Conservation (phyloP, 2,329 filamentous ascomycete species). For the Diaporthe sp. region DNA sequence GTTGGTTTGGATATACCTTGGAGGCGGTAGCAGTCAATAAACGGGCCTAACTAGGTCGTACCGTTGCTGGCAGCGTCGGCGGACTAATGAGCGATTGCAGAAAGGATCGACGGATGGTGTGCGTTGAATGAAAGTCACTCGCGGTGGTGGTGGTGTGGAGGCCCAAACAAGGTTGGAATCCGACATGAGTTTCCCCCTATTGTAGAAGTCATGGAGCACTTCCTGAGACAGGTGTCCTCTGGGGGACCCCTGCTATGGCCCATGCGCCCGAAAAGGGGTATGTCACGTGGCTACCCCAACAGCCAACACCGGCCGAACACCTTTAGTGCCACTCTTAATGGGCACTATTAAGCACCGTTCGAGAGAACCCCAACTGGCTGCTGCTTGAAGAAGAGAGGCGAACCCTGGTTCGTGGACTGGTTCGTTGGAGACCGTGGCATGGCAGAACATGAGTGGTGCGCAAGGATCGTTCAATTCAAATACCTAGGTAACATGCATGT, state of each 20-base stretch:
- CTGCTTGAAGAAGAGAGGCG: neutral
- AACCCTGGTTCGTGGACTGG: neutral
- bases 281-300: constrained; percentile 38
- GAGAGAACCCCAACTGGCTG: neutral
- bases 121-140: constrained; percentile 5
- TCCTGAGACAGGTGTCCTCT: constrained; percentile 35
- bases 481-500: neutral
- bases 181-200: constrained; percentile 15
- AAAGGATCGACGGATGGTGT: constrained; percentile 29
- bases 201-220: constrained; percentile 16
- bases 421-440: neutral
- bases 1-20: neutral
- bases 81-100: constrained; percentile 30
- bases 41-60: neutral
- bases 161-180: neutral
- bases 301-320: constrained; percentile 8
- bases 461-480: neutral
- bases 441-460: neutral
- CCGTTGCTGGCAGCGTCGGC: neutral
- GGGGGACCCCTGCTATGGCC: constrained; percentile 16
- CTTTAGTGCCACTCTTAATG: neutral
- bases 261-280: constrained; percentile 32
- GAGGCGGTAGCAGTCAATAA: neutral
- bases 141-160: constrained; percentile 13
- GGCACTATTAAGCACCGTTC: constrained; percentile 6